These are phyloP conservation scores for Colletotrichum sp. DNA, from an alignment of 2,329 filamentous ascomycete species.

Conservation along the genomic window DNA sequence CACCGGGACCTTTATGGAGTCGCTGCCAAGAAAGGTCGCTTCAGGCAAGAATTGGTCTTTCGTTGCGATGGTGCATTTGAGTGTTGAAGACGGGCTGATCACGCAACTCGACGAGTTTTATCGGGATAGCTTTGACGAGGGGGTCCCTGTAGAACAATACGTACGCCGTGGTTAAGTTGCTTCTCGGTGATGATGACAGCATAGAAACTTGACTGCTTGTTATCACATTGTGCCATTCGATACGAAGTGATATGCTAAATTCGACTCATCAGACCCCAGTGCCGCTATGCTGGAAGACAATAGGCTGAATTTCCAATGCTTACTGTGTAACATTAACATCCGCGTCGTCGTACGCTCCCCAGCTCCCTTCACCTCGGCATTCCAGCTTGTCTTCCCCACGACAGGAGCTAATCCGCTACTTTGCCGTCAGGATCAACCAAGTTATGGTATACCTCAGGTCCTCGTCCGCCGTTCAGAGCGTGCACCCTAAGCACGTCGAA, in stretches of 20 bases:
- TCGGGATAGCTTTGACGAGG: neutral
- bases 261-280: neutral
- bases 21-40: neutral
- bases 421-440: neutral
- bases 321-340: neutral
- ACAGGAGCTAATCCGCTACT: accelerated
- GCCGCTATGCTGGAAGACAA: accelerated
- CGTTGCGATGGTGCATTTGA: neutral
- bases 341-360: accelerated
- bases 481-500: neutral
- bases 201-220: too few relatives aligned
- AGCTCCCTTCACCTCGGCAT: neutral
- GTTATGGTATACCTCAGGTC: neutral
- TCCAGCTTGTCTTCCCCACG: accelerated
- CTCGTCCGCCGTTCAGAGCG: neutral
- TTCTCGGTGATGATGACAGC: too few relatives aligned
- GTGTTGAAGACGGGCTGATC: neutral
- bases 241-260: accelerated
- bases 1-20: neutral
- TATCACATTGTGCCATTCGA: accelerated
- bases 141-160: neutral
- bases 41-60: neutral
- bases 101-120: neutral
- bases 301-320: accelerated
- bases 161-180: neutral